Percentiles rank a stretch among this genome's conserved stretches.
Evolutionary conservation across 495 filamentous ascomycete genomes (phyloP).

Genomic region (Tirmania nivea): DNA sequence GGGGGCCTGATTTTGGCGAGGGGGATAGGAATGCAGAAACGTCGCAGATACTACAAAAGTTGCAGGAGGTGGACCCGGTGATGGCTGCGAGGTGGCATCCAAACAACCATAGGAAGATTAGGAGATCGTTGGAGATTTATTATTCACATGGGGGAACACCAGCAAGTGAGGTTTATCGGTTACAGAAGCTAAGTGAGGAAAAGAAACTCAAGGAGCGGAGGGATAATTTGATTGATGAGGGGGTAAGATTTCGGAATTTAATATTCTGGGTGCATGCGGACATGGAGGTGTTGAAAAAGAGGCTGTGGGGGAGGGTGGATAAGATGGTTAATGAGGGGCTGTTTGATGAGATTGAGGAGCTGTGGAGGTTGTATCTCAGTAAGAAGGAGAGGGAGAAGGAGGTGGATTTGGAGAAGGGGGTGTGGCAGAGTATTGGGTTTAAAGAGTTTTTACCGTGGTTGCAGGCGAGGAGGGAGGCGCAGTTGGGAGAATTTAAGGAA

Average conservation of each 20-base stretch:
- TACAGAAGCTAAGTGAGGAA: conserved; percentile 32
- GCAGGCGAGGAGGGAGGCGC: conserved; percentile 24
- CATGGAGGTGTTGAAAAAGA: conserved; percentile 36
- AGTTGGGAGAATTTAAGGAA: not conserved
- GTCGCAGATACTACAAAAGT: conserved; percentile 15
- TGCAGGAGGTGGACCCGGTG: conserved; percentile 60
- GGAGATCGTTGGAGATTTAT: conserved; percentile 73
- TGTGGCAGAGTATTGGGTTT: conserved; percentile 92
- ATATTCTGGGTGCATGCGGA: conserved; percentile 77
- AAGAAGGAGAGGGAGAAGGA: conserved; percentile 28
- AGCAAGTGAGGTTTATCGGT: conserved; percentile 72
- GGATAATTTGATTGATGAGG: conserved; percentile 2
- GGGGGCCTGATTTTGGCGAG: not conserved
- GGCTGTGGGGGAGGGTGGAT: conserved; percentile 57
- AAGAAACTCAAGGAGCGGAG: not conserved
- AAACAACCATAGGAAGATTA: conserved; percentile 73
- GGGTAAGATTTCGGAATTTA: conserved; percentile 33
- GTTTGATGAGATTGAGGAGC: conserved; percentile 37
- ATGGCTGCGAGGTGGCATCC: conserved; percentile 93
- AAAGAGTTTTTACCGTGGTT: conserved; percentile 67
- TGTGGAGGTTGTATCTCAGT: conserved; percentile 36
- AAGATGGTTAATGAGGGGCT: conserved; percentile 63
- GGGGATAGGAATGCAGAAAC: not conserved
- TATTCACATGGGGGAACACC: conserved; percentile 41
- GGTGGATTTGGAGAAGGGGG: conserved; percentile 54